Evolutionary conservation across 768 basidiomycete species (phyloP), one percentile per base, ranked within the genome.

Genomic region (Tubosaeta sp.): DNA sequence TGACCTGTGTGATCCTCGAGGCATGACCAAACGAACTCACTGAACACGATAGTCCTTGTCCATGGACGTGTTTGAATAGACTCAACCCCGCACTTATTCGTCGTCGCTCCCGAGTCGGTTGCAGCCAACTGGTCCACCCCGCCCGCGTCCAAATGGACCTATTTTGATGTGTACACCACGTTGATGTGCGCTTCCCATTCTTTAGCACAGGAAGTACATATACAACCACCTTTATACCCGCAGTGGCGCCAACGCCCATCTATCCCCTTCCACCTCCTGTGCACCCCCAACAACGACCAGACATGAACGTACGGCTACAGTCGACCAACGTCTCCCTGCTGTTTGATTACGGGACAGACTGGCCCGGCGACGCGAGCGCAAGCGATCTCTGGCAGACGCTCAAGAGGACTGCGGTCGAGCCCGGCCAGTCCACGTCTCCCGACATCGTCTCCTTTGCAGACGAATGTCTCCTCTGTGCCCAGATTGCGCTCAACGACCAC

Each of bases 391-490:
- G 69, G 69, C 34, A 48, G 4, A 42, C 43, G 31, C 53, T 70
- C 10, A 58, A 38, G 45, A 53, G 41, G 21, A 59, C 53, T 4
- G 58, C 69, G 11, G 55, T 69, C 30, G 69, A 69, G 27, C 57
- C 67, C 6, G 41, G 51, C 14, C 69, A 70, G 46, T 59, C 57
- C 6, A 52, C 65, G 3, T 31, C 48, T 11, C 61, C 61, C n/a
- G 45, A 49, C 12, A 35, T 69, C 10, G 1, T 21, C 36, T 59
- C 61, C 27, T 69, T 69, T 27, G 56, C 55, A 39, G 59, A 63
- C 32, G 69, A 69, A 6, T 69, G 67, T 46, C 59, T 69, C 21
- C 46, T 70, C 27, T 69, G 51, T 13, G 61, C 67, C 19, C 43
- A 53, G 13, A 63, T 69, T 21, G 18, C 51, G 34, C 36, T 10